Base-by-base conservation (phyloP, 2,329 filamentous ascomycete species). In the Lasiodiplodia hormozganensis region DNA sequence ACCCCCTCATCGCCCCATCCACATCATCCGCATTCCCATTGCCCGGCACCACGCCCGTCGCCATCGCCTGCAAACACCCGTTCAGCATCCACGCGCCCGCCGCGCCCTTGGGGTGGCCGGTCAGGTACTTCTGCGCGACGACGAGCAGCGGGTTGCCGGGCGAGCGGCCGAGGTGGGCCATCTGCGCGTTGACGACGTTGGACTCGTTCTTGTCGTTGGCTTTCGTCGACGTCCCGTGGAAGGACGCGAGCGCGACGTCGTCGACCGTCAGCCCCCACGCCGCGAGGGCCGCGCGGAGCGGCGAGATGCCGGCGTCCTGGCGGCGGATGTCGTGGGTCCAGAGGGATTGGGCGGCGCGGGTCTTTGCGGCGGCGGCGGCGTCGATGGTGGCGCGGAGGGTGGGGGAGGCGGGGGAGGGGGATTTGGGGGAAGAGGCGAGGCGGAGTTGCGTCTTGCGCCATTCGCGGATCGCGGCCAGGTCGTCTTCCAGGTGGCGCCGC, bases 141-240 rank as follows among this genome's bases (percentile, higher is more conserved):
- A 72, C 75, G 1, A 76, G 70, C 1, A 80, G 68, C 0, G 75
- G 73, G 64, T 81, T 79, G 7, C 81, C 80, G 7, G 69, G 65
- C 0, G 70, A 70, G 2, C 81, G 76, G 1, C 80, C 79, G 0
- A 83, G 74, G 12, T 78, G 75, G 0, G 38, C 40, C 56, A 83
- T 72, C 67, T 82, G 80, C 2, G 71, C 54, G 14, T 81, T 70
- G 6, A 82, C 68, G 3, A 82, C 77, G 2, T 71, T 71, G 0
- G 73, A 70, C 67, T 83, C 81, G 71, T 83, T 82, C 54, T 72
- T 73, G n/a, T 82, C 81, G 71, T 82, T 81, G 38, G 73, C 73
- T 8, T 72, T 68, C 0, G 82, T 83, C 2, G 77, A 80, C 3
- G 80, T 83, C 16, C 80, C 80, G 69, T 83, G 81, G 12, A 83